These are phyloP conservation scores for Alternaria triticimaculans DNA, from an alignment of 2,329 filamentous ascomycete species.

Conservation along the genomic window DNA sequence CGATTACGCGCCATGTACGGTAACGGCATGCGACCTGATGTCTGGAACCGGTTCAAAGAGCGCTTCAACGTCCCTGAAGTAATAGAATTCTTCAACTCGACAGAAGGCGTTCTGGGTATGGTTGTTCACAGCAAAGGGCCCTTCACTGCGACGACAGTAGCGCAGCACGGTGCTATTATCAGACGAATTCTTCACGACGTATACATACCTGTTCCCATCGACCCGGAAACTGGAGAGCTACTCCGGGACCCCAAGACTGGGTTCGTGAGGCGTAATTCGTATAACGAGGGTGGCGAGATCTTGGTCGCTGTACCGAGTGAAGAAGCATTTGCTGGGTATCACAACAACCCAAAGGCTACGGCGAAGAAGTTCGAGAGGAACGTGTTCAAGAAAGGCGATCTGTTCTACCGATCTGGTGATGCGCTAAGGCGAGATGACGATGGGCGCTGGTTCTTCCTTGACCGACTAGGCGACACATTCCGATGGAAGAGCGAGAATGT, in stretches of 20 bases:
- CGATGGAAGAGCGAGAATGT: conserved; percentile 59
- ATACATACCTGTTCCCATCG: conserved; percentile 70
- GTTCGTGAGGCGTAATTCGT: conserved; percentile 66
- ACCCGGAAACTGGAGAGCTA: conserved; percentile 71
- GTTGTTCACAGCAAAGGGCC: conserved; percentile 59
- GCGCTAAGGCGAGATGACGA: conserved; percentile 51
- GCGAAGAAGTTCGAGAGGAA: conserved; percentile 58
- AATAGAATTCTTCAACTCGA: conserved; percentile 78
- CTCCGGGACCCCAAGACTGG: conserved; percentile 69
- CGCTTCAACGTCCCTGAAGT: conserved; percentile 68
- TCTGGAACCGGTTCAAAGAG: conserved; percentile 68
- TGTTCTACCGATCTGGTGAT: conserved; percentile 56
- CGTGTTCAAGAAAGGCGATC: conserved; percentile 53
- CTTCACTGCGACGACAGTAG: conserved; percentile 67
- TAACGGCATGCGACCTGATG: conserved; percentile 71
- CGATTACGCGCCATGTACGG: conserved; percentile 66
- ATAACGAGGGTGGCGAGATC: conserved; percentile 75
- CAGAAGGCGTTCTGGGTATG: conserved; percentile 71
- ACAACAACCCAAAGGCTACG: conserved; percentile 69
- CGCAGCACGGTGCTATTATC: conserved; percentile 70
- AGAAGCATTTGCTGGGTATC: conserved; percentile 66
- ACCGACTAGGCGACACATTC: conserved; percentile 56
- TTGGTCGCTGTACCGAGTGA: conserved; percentile 65
- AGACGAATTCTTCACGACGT: conserved; percentile 60
- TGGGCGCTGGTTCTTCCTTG: conserved; percentile 56